Percentiles rank a stretch among this genome's conserved stretches.
Conservation (phyloP, 305 asterid species). For the Fraxinus angustifolia region DNA sequence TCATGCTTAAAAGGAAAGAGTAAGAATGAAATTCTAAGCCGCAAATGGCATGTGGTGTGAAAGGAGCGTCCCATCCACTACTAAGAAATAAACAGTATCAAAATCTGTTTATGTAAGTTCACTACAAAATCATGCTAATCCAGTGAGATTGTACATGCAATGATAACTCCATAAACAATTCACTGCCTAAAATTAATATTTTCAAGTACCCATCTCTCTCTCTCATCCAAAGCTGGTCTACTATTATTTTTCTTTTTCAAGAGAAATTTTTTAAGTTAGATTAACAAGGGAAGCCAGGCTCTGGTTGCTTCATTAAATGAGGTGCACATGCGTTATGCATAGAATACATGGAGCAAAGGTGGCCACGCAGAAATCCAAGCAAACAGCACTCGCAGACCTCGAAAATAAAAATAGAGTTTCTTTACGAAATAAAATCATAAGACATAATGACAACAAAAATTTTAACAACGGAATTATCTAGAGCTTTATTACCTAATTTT, state of each 20-base stretch:
- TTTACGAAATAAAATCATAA: not conserved
- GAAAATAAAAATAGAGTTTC: not conserved
- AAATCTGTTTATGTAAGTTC: not conserved
- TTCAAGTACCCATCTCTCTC: not conserved
- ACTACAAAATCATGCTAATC: not conserved
- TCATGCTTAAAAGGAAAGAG: not conserved
- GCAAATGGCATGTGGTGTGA: not conserved
- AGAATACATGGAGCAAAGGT: not conserved
- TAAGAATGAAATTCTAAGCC: not conserved
- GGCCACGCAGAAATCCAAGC: not conserved
- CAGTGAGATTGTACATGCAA: not conserved
- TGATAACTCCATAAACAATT: not conserved
- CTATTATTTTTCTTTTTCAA: not conserved
- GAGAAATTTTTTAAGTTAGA: not conserved
- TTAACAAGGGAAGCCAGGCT: not conserved
- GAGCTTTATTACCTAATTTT: not conserved
- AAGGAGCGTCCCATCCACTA: not conserved
- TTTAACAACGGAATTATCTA: not conserved
- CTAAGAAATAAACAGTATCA: not conserved
- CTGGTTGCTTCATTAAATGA: not conserved
- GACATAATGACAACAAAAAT: not conserved
- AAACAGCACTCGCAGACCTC: not conserved
- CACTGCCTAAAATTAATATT: not conserved
- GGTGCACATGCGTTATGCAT: not conserved
- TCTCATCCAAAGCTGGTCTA: not conserved